Evolutionary conservation across 345 rosid genomes (phyloP).

Genomic region (Lepidium africanum): DNA sequence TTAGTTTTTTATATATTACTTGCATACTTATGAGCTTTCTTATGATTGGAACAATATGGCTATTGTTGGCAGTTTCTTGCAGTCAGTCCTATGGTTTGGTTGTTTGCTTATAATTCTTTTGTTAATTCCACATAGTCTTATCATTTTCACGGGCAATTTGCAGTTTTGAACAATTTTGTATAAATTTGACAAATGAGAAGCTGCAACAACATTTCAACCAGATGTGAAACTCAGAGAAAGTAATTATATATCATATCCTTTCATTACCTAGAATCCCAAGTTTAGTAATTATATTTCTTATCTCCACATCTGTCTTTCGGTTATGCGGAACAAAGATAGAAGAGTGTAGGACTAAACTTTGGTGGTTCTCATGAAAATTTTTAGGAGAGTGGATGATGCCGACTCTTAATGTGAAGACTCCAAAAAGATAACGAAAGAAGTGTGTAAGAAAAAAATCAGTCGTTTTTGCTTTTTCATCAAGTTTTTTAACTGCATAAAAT

Average conservation of each 20-base stretch:
- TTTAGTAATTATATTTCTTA: too few relatives aligned
- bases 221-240: conserved; percentile 35
- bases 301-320: background rate
- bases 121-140: background rate
- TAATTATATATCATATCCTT: too few relatives aligned
- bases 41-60: conserved; percentile 11
- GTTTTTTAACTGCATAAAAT: background rate
- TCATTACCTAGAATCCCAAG: too few relatives aligned
- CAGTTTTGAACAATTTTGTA: conserved; percentile 99
- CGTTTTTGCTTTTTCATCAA: background rate
- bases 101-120: conserved; percentile 5
- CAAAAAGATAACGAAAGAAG: conserved; percentile 44
- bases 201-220: conserved; percentile 98
- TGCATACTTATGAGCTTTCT: conserved; percentile 4
- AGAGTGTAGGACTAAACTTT: background rate
- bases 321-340: background rate
- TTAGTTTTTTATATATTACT: conserved; percentile 5
- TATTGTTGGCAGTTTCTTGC: conserved; percentile 4
- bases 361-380: background rate
- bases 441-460: conserved; percentile 44
- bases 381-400: conserved; percentile 38
- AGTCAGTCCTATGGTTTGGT: background rate
- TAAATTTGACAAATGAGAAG: conserved; percentile 97
- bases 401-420: conserved; percentile 51
- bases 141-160: conserved; percentile 8